Evolutionary conservation across 169 alveolate species (phyloP).

Genomic region (Plasmodium coatneyi): DNA sequence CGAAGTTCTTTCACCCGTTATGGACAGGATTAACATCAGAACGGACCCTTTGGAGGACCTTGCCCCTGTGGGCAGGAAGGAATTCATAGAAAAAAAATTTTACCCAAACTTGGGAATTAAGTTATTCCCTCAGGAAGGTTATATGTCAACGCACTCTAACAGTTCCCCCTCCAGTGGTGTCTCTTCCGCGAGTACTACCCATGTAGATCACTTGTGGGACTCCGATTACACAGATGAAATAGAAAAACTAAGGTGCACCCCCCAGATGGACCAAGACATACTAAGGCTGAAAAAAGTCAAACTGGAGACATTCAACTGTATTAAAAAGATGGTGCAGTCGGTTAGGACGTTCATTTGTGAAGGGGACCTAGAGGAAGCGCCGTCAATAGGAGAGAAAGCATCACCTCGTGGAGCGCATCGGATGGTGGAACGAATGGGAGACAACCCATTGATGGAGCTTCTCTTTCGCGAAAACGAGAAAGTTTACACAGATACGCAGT

Average conservation of each 20-base stretch:
- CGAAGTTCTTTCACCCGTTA: constrained; percentile 23
- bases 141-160: neutral
- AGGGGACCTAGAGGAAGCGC: neutral
- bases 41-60: neutral
- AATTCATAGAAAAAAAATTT: constrained; percentile 33
- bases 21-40: neutral
- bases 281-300: constrained; percentile 29
- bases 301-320: constrained; percentile 51
- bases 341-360: constrained; percentile 3
- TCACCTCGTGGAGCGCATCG: neutral
- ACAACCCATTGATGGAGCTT: constrained; percentile 32
- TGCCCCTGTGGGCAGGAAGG: neutral
- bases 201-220: neutral
- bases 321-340: constrained; percentile 38
- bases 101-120: constrained; percentile 25
- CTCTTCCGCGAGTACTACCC: neutral
- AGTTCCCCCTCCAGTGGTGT: neutral
- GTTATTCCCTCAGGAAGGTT: neutral
- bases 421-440: neutral
- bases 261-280: neutral
- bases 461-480: constrained; percentile 44
- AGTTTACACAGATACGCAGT: neutral
- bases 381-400: neutral
- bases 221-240: constrained; percentile 19
- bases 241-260: neutral